These are phyloP conservation scores for Colletotrichum sojae DNA, from an alignment of 2,329 filamentous ascomycete genomes.

Conservation along the genomic window DNA sequence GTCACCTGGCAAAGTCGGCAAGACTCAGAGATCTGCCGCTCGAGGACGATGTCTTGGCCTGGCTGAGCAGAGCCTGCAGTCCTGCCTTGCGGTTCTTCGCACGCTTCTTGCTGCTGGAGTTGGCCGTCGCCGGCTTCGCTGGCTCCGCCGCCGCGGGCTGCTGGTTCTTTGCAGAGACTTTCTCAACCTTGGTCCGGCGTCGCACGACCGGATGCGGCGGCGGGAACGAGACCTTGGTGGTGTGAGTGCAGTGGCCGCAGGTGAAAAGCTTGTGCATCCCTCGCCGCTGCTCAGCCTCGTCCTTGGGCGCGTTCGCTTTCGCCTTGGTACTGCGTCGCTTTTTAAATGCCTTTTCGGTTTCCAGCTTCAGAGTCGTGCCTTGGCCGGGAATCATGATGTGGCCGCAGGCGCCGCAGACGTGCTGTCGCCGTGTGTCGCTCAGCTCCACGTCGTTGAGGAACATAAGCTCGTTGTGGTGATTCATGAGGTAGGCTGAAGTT, in stretches of 20 bases:
- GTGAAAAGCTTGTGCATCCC: slow-evolving; percentile 36
- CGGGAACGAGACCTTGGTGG: slow-evolving; percentile 34
- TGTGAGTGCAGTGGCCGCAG: slow-evolving; percentile 34
- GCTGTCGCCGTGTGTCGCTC: slow-evolving; percentile 66
- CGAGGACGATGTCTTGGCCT: slow-evolving; percentile 58
- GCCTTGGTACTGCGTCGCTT: slow-evolving; percentile 35
- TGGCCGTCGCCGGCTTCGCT: slow-evolving; percentile 55
- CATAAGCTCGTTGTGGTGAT: slow-evolving; percentile 64
- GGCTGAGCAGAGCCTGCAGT: slow-evolving; percentile 75
- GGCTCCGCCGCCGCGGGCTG: slow-evolving; percentile 18
- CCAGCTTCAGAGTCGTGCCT: slow-evolving; percentile 56
- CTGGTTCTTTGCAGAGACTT: slow-evolving; percentile 9
- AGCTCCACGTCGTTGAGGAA: slow-evolving; percentile 60
- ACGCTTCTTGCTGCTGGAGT: slow-evolving; percentile 75
- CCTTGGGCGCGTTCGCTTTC: slow-evolving; percentile 10
- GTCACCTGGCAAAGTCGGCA: slow-evolving; percentile 67
- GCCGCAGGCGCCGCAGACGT: slow-evolving; percentile 72
- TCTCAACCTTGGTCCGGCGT: slow-evolving; percentile 45
- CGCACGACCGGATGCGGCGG: slow-evolving; percentile 39
- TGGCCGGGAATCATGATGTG: slow-evolving; percentile 71
- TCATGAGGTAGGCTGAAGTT: slow-evolving; percentile 73
- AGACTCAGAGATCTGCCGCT: slow-evolving; percentile 62
- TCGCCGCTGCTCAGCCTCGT: neutral
- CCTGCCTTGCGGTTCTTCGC: slow-evolving; percentile 76
- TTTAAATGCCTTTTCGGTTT: slow-evolving; percentile 62